Conservation (phyloP, 371 early-diverging fungal species). For the Encephalitozoon cuniculi region DNA sequence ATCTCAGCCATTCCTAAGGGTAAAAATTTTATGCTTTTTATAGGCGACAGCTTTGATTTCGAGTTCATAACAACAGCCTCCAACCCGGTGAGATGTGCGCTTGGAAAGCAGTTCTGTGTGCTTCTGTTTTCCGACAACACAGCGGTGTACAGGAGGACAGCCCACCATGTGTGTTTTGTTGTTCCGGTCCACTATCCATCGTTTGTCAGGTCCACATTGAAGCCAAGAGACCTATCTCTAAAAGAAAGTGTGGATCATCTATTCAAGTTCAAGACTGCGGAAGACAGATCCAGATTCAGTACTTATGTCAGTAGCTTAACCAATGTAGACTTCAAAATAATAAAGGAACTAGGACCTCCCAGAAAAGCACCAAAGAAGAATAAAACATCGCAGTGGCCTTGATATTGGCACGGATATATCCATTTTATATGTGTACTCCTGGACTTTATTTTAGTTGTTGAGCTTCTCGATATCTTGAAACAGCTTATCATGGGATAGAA, state of each 20-base stretch:
- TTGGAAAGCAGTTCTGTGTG: conserved; percentile 23
- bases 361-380: not conserved
- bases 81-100: conserved; percentile 18
- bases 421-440: not conserved
- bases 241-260: not conserved
- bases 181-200: conserved; percentile 46
- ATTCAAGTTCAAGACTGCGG: conserved; percentile 22
- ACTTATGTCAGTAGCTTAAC: not conserved
- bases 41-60: conserved; percentile 4
- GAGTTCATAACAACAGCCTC: conserved; percentile 18
- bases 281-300: not conserved
- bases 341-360: not conserved
- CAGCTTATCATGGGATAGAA: not conserved
- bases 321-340: not conserved
- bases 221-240: not conserved
- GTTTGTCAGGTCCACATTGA: conserved; percentile 24
- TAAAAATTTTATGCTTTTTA: conserved; percentile 34
- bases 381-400: not conserved
- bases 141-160: not conserved
- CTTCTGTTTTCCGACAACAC: conserved; percentile 33
- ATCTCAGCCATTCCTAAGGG: conserved; percentile 27
- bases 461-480: not conserved
- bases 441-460: not conserved
- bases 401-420: not conserved
- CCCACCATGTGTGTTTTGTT: conserved; percentile 34